Conservation (phyloP, 2,329 filamentous ascomycete genomes). For the Penicillium sp. region DNA sequence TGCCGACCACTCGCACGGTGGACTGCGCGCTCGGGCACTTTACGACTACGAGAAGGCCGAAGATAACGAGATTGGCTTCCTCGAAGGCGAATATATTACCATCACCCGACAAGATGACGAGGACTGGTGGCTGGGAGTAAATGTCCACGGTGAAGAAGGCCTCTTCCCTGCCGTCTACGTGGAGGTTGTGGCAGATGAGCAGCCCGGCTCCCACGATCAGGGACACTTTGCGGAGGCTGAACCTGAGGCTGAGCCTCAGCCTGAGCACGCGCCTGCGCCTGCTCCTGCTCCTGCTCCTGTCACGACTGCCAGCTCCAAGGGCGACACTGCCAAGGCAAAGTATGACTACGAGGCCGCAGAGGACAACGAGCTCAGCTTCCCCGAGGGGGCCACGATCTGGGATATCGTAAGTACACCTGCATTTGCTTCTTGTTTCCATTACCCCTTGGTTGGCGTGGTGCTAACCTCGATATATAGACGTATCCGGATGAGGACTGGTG, state of each 20-base stretch:
- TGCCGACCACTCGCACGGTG: conserved; percentile 45
- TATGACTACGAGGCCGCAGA: conserved; percentile 98
- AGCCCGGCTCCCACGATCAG: conserved; percentile 27
- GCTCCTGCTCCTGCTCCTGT: conserved; percentile 38
- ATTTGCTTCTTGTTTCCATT: background rate
- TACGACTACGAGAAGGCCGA: conserved; percentile 98
- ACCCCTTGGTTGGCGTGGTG: background rate
- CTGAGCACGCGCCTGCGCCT: conserved; percentile 32
- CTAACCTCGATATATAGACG: conserved; percentile 53
- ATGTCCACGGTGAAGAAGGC: conserved; percentile 74
- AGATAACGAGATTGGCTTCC: conserved; percentile 89
- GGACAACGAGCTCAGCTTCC: conserved; percentile 82
- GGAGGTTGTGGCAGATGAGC: conserved; percentile 67
- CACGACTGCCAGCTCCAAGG: conserved; percentile 32
- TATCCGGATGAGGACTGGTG: conserved; percentile 99
- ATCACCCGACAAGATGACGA: conserved; percentile 97
- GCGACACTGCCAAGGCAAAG: conserved; percentile 72
- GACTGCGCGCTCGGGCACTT: conserved; percentile 71
- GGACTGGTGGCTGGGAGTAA: conserved; percentile 98
- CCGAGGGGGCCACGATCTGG: conserved; percentile 77
- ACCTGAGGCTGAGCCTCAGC: conserved; percentile 24
- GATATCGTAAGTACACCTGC: conserved; percentile 59
- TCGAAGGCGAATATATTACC: conserved; percentile 80
- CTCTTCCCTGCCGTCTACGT: conserved; percentile 98
- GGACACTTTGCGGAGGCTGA: conserved; percentile 23